phyloP scores from a whole-genome alignment of 2,329 filamentous ascomycete genomes.

The Dothideomycetes sp. region DNA sequence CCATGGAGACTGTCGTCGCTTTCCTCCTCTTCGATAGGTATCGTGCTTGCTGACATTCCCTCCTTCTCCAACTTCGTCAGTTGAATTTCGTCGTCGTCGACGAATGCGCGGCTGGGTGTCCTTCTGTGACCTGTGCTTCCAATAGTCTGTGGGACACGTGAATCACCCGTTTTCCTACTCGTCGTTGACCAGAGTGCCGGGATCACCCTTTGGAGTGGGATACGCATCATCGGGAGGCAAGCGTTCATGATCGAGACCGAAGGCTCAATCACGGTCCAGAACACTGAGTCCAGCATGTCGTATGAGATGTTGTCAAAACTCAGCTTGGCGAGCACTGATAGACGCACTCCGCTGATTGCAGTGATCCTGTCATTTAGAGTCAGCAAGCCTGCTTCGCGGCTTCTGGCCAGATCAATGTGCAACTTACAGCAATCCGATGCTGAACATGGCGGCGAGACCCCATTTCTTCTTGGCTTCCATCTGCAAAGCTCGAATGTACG shows the following conservation, averaged over 20 bases:
- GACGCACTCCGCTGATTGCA: not conserved
- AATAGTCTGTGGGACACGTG: no score
- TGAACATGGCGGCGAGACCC: not conserved
- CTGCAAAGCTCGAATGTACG: not conserved
- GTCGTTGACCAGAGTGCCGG: no score
- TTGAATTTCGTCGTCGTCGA: no score
- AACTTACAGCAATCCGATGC: not conserved
- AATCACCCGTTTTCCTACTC: no score
- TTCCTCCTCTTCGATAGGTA: no score
- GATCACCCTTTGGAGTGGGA: no score
- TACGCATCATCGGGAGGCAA: not conserved
- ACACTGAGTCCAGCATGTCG: not conserved
- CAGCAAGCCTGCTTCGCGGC: no score
- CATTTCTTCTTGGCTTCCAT: not conserved
- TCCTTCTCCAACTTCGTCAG: no score
- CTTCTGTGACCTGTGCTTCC: no score
- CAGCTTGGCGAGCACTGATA: not conserved
- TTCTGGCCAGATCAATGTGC: not conserved
- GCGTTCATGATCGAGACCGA: not conserved
- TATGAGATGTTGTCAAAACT: not conserved
- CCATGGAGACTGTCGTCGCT: no score
- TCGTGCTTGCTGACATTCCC: no score
- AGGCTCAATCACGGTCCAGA: not conserved
- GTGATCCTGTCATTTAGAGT: not conserved
- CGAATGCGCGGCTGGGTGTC: no score